These are phyloP conservation scores for Fusarium albosuccineum DNA, from an alignment of 2,329 filamentous ascomycete species.

Conservation along the genomic window DNA sequence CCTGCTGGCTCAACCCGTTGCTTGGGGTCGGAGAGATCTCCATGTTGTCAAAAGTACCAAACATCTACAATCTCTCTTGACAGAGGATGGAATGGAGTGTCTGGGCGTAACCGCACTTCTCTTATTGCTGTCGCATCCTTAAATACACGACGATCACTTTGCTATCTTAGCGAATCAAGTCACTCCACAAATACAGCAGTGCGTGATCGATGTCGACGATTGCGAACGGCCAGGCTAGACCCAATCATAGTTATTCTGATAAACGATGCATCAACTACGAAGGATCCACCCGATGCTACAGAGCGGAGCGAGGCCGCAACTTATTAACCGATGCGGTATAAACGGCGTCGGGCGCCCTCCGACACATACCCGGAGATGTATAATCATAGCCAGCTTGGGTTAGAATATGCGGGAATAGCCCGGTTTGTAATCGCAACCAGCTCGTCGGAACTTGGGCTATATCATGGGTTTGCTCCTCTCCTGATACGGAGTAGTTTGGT, in stretches of 20 bases:
- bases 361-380: neutral
- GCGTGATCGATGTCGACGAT: slow-evolving; percentile 15
- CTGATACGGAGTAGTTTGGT: slow-evolving; percentile 4
- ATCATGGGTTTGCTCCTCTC: neutral
- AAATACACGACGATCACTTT: neutral
- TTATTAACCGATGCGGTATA: neutral
- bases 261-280: neutral
- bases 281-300: neutral
- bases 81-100: too few species aligned
- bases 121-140: neutral
- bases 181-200: slow-evolving; percentile 3
- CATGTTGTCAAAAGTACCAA: slow-evolving; percentile 4
- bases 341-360: slow-evolving; percentile 4
- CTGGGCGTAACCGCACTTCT: too few species aligned
- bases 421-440: neutral
- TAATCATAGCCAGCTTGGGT: neutral
- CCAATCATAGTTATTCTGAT: slow-evolving; percentile 7
- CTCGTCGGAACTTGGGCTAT: neutral
- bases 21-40: slow-evolving; percentile 3
- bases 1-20: neutral
- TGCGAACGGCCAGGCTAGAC: neutral
- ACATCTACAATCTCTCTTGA: neutral
- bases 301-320: neutral
- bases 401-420: slow-evolving; percentile 7
- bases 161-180: neutral